Base-by-base conservation (phyloP, 1,139 yeast species). In the Kluyveromyces marxianus region DNA sequence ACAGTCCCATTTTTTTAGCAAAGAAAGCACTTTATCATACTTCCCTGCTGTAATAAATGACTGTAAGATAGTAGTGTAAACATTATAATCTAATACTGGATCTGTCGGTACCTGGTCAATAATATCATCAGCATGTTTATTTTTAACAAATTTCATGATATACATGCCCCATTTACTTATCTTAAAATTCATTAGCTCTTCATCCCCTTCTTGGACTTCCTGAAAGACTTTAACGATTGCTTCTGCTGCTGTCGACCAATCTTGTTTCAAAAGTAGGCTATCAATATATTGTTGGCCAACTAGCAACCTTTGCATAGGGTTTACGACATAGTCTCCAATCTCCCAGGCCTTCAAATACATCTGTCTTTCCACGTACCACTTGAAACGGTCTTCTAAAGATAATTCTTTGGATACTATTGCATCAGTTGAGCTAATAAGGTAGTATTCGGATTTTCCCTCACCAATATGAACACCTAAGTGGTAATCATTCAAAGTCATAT, bases 401-500 rank as follows among this genome's bases (percentile, higher is more conserved):
- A 83, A 71, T 53, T 83, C 89, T 54, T 80, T 76, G 0, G 90
- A 90, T 10, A 81, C 69, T 2, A 92, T 85, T 1, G 83, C 90
- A 66, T 89, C 97, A 45, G 78, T 78, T 0, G 96, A 88, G 60
- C 94, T 81, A 5, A 90, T 71, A 25, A 92, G 71, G 54, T 74
- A 84, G 67, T 84, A 87, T 37, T 71, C 68, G 0, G 76, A 69
- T 3, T 59, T 44, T 10, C 50, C 44, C 21, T 52, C 55, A 5
- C 67, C 66, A 21, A 73, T 68, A 59, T 74, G 74, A 42, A 74
- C 75, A 0, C 79, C 76, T 42, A 90, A 65, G 50, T 77, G 80
- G 57, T 83, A 86, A 60, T 92, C 97, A 62, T 90, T 90, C 28
- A 86, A 70, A 0, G 95, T 92, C 33, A 88, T 67, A 27, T 74